These are phyloP conservation scores for Pachyrhizus erosus DNA, from an alignment of 306 rosid genomes.

Conservation along the genomic window DNA sequence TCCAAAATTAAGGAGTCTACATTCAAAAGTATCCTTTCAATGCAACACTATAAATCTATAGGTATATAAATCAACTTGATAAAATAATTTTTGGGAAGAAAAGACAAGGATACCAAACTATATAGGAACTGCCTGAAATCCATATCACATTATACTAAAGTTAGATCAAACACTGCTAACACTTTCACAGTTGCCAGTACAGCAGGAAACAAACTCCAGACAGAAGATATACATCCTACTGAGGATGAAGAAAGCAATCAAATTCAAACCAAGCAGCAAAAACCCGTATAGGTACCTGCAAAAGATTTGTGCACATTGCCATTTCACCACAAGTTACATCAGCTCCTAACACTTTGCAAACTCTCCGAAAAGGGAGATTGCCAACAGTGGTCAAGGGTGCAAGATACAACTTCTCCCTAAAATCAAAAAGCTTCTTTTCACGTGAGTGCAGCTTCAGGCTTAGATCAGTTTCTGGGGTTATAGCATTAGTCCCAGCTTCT, in stretches of 20 bases:
- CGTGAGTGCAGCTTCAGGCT: constrained; percentile 73
- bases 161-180: constrained; percentile 5
- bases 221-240: constrained; percentile 23
- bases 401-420: constrained; percentile 84
- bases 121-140: background rate
- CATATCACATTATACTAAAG: background rate
- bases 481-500: constrained; percentile 20
- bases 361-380: constrained; percentile 97
- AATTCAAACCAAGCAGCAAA: constrained; percentile 32
- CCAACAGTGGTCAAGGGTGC: constrained; percentile 99
- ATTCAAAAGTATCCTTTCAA: constrained; percentile 4
- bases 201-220: constrained; percentile 17
- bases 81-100: constrained; percentile 7
- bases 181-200: background rate
- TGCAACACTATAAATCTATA: background rate
- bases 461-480: constrained; percentile 60
- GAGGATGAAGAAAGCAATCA: constrained; percentile 15
- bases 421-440: constrained; percentile 91
- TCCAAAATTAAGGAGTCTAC: background rate
- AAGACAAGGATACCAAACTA: background rate
- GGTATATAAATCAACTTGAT: constrained; percentile 4
- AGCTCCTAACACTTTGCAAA: constrained; percentile 89
- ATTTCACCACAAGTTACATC: constrained; percentile 97
- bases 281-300: constrained; percentile 67
- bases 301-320: constrained; percentile 97